These are phyloP conservation scores for Plasmodium vinckei DNA, from an alignment of 169 alveolate genomes.

Conservation along the genomic window DNA sequence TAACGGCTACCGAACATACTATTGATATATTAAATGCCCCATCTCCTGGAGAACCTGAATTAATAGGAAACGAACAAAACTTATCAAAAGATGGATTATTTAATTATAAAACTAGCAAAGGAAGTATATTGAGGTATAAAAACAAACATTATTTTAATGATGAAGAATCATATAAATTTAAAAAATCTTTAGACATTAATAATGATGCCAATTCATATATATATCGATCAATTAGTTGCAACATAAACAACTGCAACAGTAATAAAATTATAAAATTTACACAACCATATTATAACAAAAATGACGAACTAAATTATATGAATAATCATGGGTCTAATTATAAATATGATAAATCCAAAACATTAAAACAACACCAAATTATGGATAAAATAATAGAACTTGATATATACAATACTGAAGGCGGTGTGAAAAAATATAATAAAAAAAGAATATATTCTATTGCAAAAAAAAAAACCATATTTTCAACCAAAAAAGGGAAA, in stretches of 20 bases:
- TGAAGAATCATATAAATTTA: background rate
- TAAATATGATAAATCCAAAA: slow-evolving; percentile 6
- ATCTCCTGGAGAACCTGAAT: background rate
- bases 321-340: slow-evolving; percentile 2
- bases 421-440: slow-evolving; percentile 13
- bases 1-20: background rate
- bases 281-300: background rate
- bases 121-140: too few species aligned
- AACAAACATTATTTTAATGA: too few species aligned
- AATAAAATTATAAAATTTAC: slow-evolving; percentile 12
- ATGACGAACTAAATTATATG: slow-evolving; percentile 14
- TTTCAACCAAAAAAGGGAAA: slow-evolving; percentile 30
- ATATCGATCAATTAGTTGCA: background rate
- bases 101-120: too few species aligned
- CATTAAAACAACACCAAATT: slow-evolving; percentile 34
- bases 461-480: slow-evolving; percentile 11
- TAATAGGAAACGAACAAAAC: background rate
- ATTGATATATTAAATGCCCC: background rate
- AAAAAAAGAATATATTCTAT: slow-evolving; percentile 22
- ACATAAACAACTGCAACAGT: background rate
- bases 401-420: slow-evolving; percentile 34
- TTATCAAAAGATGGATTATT: too few species aligned
- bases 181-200: background rate
- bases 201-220: background rate
- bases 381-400: slow-evolving; percentile 59